Evolutionary conservation across 176 grass and related monocot genomes (phyloP), one percentile per base, ranked within the genome.

Genomic region (Oryza meridionalis): DNA sequence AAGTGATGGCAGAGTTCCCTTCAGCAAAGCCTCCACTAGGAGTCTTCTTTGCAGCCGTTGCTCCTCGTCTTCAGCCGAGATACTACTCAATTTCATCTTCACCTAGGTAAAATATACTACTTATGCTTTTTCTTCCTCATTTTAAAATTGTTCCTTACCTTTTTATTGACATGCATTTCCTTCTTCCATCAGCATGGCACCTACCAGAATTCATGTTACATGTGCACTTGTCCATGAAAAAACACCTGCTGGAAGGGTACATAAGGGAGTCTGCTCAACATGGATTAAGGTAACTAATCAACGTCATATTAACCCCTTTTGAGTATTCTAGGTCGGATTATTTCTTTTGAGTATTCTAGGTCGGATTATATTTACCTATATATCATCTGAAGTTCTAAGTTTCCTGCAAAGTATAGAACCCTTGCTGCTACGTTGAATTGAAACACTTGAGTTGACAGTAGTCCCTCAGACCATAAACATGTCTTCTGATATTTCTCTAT

Each of bases 61-160:
- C 92, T 47, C 92, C 95, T 76, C 95, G 90, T 27, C 86, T 97
- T 72, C 95, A 94, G 84, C 90, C 92, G 4, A 86, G 95, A 94
- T 97, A 94, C 63, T 97, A 97, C 77, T 97, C 95, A 44, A 97
- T 97, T 84, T 97, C 90, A 9, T 94, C 95, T 84, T 97, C 95
- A 43, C 84, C 92, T 32, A 94, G 93, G 95, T 94, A 90, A 79
- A 69, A 75, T 25, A 79, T 46, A 49, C 0, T 64, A 69, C 62
- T 65, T 45, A 80, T 77, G 33, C 11, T 73, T 84, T 83, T 45
- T 65, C 12, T 49, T 65, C 21, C 3, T 78, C 17, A 24, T 68
- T 27, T n/a, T 53, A n/a, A n/a, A 55, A 15, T 62, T 76, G 11
- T 44, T 89, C 9, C 13, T 43, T 87, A 37, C 6, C 14, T 27